Base-by-base conservation (phyloP, 2,329 filamentous ascomycete genomes). In the Hirsutella rhossiliensis region DNA sequence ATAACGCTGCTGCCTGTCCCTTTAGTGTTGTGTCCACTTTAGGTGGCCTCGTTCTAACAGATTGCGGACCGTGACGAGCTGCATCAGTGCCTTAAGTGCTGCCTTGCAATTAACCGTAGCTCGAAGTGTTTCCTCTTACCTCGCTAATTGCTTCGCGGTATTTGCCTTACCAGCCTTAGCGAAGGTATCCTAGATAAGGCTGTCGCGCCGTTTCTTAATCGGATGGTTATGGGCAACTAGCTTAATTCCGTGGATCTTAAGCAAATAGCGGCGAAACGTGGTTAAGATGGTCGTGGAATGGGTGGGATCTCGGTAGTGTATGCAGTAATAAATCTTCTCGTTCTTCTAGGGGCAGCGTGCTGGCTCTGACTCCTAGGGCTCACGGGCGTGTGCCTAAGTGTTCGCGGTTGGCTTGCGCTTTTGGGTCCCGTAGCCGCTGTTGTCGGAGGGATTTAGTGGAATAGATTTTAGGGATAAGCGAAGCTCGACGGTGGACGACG, bases 271-370 rank as follows among this genome's bases (percentile, higher is more conserved):
- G 36, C 37, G 38, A 18, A 40, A 44, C 11, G 34, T 40, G 3
- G 36, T 44, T 27, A 18, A 44, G 30, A 44, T 18, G 12, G 36
- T 40, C 37, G 27, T 44, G 7, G n/a, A 44, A 40, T 41, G 31
- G 40, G 38, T 19, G n/a, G n/a, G n/a, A n/a, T n/a, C n/a, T n/a
- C n/a, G n/a, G n/a, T n/a, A n/a, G n/a, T n/a, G n/a, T n/a, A 45
- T 45, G 31, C 38, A 45, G 38, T 41, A 45, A 12, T 41, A 45
- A 17, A 41, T 40, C 38, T 45, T 41, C 19, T 45, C 38, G 37
- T 39, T 40, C 18, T 31, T 30, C 11, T n/a, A 17, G 36, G 18
- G n/a, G 31, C 41, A 42, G n/a, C 41, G 41, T 15, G 30, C 17
- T 15, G 41, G 30, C 30, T 42, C 41, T 42, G 31, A 31, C 17